Percentiles rank a stretch among this genome's conserved stretches.
Conservation (phyloP, 352 stramenopile genomes). For the Pythium brachiatum region DNA sequence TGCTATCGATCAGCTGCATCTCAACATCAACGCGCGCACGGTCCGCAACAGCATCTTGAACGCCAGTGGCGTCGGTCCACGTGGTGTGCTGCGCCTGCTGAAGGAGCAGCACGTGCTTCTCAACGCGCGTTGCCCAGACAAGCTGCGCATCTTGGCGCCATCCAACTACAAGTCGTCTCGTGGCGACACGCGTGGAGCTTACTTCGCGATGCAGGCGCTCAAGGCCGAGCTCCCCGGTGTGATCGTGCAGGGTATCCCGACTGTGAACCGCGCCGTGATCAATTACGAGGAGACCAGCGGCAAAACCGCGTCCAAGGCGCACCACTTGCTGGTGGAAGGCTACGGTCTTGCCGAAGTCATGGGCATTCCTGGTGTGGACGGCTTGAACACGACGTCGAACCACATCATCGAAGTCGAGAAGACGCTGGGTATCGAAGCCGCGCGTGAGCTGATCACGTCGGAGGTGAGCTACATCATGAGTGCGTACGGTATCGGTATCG, state of each 20-base stretch:
- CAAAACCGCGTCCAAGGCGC: constrained; percentile 59
- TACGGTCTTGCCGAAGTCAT: constrained; percentile 98
- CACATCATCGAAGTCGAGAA: constrained; percentile 98
- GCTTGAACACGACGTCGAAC: constrained; percentile 96
- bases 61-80: constrained; percentile 61
- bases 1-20: constrained; percentile 95
- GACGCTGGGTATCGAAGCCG: constrained; percentile 98
- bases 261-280: constrained; percentile 98
- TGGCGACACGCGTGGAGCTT: constrained; percentile 73
- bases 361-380: constrained; percentile 96
- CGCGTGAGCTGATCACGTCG: constrained; percentile 94
- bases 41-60: constrained; percentile 93
- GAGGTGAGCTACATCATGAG: constrained; percentile 99
- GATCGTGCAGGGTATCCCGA: constrained; percentile 98
- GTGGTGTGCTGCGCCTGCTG: constrained; percentile 64
- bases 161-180: constrained; percentile 87
- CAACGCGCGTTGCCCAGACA: constrained; percentile 79
- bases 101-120: constrained; percentile 87
- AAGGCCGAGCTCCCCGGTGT: constrained; percentile 95
- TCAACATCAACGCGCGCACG: constrained; percentile 92
- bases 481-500: constrained; percentile 98
- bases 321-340: constrained; percentile 98
- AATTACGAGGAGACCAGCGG: constrained; percentile 94
- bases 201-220: constrained; percentile 95
- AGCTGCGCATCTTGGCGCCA: constrained; percentile 76